phyloP scores from a whole-genome alignment of 2,329 filamentous ascomycete species.

The Calonectria pauciramosa region DNA sequence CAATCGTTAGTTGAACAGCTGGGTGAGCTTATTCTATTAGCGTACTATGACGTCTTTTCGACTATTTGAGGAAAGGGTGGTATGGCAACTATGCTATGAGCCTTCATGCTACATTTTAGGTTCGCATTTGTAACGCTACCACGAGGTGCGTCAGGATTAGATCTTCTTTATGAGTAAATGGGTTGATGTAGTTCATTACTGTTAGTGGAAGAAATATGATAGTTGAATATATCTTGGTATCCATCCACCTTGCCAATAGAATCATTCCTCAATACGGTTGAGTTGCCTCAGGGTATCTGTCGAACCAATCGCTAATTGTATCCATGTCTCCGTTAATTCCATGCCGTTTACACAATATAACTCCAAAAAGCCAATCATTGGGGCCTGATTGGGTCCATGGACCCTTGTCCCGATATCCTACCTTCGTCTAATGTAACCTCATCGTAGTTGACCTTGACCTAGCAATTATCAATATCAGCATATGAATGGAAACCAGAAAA shows the following conservation, averaged over 20 bases:
- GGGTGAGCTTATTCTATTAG: not conserved
- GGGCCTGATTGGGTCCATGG: conserved; percentile 3
- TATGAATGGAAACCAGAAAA: accelerated
- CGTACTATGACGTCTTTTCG: not conserved
- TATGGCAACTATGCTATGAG: not conserved
- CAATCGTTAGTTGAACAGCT: not conserved
- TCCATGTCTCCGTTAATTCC: not conserved
- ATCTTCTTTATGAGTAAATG: not conserved
- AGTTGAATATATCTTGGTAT: not conserved
- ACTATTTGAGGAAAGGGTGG: not conserved
- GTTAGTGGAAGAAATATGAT: not conserved
- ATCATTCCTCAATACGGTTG: not conserved
- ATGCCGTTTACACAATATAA: not conserved
- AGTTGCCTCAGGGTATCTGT: not conserved
- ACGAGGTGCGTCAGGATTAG: not conserved
- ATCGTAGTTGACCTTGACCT: conserved; percentile 33
- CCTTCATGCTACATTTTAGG: not conserved
- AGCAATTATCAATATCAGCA: not conserved
- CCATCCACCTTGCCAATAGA: not conserved
- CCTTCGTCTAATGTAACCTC: conserved; percentile 20
- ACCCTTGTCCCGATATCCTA: conserved; percentile 18
- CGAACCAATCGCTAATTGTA: not conserved
- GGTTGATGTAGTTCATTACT: not conserved
- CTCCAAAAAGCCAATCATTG: not conserved
- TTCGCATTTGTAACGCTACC: not conserved